A percentile compares a stretch with the other conserved stretches of the same genome.
phyloP scores from a whole-genome alignment of 2,329 filamentous ascomycete genomes.

The Diaporthe amygdali region DNA sequence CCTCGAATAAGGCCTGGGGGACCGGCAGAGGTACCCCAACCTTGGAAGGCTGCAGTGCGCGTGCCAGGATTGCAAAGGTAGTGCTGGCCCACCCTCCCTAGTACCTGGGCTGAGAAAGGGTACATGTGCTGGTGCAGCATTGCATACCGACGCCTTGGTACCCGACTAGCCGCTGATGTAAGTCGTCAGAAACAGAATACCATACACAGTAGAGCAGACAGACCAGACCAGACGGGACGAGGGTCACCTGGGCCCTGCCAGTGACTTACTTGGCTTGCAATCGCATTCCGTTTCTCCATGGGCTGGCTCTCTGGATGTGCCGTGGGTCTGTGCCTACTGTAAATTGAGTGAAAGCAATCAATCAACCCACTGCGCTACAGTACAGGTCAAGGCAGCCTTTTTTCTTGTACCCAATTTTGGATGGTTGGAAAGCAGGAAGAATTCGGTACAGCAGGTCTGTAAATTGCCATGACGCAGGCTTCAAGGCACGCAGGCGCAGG shows the following conservation, averaged over 20 bases:
- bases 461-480: background rate
- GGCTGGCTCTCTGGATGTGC: background rate
- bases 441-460: background rate
- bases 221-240: background rate
- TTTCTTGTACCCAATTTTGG: too few species aligned
- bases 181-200: background rate
- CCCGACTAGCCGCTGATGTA: background rate
- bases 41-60: conserved; percentile 7
- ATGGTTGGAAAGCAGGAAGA: too few species aligned
- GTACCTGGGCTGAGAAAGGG: background rate
- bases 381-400: too few species aligned
- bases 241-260: too few species aligned
- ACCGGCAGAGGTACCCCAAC: conserved; percentile 6
- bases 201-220: too few species aligned
- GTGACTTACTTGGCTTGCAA: background rate
- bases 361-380: too few species aligned
- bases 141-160: background rate
- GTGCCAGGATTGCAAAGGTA: conserved; percentile 3
- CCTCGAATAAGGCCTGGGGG: conserved; percentile 3
- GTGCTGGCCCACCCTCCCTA: background rate
- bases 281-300: background rate
- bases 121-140: background rate
- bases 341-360: background rate
- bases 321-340: background rate
- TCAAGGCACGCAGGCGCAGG: background rate